phyloP scores from a whole-genome alignment of 345 rosid genomes.

The Excoecaria agallocha region DNA sequence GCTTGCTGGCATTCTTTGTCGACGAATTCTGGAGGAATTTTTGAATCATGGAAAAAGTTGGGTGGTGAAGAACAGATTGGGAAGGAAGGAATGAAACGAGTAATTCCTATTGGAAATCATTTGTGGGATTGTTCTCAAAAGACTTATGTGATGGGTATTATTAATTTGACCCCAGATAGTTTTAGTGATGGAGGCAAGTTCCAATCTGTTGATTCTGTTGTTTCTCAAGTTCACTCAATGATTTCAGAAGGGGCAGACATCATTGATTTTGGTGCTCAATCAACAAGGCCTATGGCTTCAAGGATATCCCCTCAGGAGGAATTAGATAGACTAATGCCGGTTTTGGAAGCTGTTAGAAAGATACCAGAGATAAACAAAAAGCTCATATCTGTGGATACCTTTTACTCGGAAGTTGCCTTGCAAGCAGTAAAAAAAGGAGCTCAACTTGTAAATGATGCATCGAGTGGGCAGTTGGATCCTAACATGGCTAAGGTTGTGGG shows the following conservation, averaged over 20 bases:
- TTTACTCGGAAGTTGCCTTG: slow-evolving; percentile 79
- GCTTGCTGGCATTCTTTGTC: slow-evolving; percentile 81
- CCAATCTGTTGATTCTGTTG: slow-evolving; percentile 58
- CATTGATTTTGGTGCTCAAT: slow-evolving; percentile 86
- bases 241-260: slow-evolving; percentile 77
- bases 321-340: slow-evolving; percentile 65
- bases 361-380: slow-evolving; percentile 91
- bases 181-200: slow-evolving; percentile 89
- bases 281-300: slow-evolving; percentile 80
- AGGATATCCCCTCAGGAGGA: slow-evolving; percentile 69
- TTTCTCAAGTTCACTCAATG: slow-evolving; percentile 70
- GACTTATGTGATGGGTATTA: slow-evolving; percentile 80
- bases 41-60: slow-evolving; percentile 66
- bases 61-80: slow-evolving; percentile 80
- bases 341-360: slow-evolving; percentile 57
- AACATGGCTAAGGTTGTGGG: slow-evolving; percentile 69
- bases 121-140: slow-evolving; percentile 79
- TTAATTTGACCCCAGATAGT: slow-evolving; percentile 93
- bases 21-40: slow-evolving; percentile 46
- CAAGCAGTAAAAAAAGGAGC: slow-evolving; percentile 80
- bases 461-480: slow-evolving; percentile 69
- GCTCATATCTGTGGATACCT: slow-evolving; percentile 77
- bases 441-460: slow-evolving; percentile 79
- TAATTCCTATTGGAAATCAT: slow-evolving; percentile 59
- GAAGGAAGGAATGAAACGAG: slow-evolving; percentile 70